Conservation (phyloP, 2,329 filamentous ascomycete genomes). For the Aspergillus pseudonomiae region DNA sequence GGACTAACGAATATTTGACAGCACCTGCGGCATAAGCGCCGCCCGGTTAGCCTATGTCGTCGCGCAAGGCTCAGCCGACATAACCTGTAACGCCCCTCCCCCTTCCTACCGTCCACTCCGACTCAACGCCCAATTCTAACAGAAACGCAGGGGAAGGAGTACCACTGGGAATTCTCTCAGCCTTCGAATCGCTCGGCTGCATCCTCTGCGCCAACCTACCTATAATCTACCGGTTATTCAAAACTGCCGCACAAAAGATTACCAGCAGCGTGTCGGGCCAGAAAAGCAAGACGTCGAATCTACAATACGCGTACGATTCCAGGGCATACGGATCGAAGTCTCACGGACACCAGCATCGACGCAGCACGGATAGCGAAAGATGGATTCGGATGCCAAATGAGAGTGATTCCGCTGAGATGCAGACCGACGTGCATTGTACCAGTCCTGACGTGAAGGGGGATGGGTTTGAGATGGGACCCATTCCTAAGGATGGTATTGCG, state of each 20-base stretch:
- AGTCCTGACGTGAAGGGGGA: background rate
- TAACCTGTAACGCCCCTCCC: constrained; percentile 1
- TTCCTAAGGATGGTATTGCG: background rate
- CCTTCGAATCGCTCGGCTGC: constrained; percentile 8
- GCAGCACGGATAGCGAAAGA: constrained; percentile 1
- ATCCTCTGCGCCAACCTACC: constrained; percentile 14
- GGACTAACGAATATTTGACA: background rate
- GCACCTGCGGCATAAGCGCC: constrained; percentile 12
- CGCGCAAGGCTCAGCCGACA: constrained; percentile 7
- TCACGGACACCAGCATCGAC: background rate
- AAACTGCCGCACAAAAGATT: constrained; percentile 8
- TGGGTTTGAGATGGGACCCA: background rate
- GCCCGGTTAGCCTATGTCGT: constrained; percentile 10
- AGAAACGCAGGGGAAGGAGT: constrained; percentile 9
- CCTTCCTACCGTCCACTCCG: background rate
- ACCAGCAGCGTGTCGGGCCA: constrained; percentile 1
- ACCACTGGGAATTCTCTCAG: constrained; percentile 3
- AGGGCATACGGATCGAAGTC: background rate
- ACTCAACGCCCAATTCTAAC: background rate
- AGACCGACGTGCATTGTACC: background rate
- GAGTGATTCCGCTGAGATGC: background rate
- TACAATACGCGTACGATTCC: constrained; percentile 8
- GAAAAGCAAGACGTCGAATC: background rate
- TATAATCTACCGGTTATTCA: constrained; percentile 14
- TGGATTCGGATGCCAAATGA: constrained; percentile 10